Evolutionary conservation across 345 rosid genomes (phyloP).

Genomic region (Euphorbia tirucalli): DNA sequence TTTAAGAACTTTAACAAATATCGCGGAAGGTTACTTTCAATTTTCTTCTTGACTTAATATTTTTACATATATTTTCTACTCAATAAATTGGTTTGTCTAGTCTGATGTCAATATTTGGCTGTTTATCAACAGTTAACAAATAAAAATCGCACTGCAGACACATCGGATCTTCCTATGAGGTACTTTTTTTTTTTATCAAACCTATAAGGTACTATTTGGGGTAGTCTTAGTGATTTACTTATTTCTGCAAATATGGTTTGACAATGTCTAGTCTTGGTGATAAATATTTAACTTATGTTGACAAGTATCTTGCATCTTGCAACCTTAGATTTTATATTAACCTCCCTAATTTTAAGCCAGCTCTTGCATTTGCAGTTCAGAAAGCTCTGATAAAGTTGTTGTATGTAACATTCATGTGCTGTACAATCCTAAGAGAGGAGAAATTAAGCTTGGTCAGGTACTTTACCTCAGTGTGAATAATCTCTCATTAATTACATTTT

Average conservation of each 20-base stretch:
- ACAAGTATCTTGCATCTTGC: neutral
- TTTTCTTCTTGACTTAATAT: slow-evolving; percentile 5
- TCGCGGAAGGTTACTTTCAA: neutral
- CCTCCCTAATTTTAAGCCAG: neutral
- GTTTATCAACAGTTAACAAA: slow-evolving; percentile 38
- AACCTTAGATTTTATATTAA: neutral
- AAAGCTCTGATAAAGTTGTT: slow-evolving; percentile 51
- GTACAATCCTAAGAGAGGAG: slow-evolving; percentile 95
- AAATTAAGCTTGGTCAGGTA: slow-evolving; percentile 96
- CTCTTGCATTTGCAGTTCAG: slow-evolving; percentile 45
- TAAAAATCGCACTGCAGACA: slow-evolving; percentile 33
- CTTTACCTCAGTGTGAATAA: slow-evolving; percentile 11
- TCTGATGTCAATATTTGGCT: slow-evolving; percentile 10
- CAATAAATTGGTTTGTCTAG: slow-evolving; percentile 2
- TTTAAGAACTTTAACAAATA: slow-evolving; percentile 2
- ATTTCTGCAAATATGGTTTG: neutral
- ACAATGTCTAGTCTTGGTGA: neutral
- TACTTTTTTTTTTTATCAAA: slow-evolving; percentile 20
- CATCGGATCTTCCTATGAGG: slow-evolving; percentile 45
- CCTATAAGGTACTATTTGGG: slow-evolving; percentile 43
- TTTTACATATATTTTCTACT: neutral
- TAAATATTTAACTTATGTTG: neutral
- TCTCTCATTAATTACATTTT: too few species aligned
- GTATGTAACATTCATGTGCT: slow-evolving; percentile 91
- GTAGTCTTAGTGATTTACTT: slow-evolving; percentile 1